phyloP scores from a whole-genome alignment of 208 protist genomes.

The Crithidia thermophila region DNA sequence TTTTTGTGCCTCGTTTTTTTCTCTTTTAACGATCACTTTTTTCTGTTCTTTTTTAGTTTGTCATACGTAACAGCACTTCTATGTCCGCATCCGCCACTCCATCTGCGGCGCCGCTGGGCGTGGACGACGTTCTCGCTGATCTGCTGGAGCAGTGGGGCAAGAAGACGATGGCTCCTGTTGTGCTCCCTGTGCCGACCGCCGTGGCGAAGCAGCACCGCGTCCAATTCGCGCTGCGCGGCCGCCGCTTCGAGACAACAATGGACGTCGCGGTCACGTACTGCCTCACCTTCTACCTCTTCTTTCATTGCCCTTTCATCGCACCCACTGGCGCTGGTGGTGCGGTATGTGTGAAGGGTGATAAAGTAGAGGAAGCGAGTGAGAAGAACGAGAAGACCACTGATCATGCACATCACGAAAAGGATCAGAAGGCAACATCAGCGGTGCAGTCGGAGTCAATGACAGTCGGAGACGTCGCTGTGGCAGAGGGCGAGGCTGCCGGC shows the following conservation, averaged over 20 bases:
- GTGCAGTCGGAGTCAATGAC: not conserved
- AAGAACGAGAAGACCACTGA: too few species aligned
- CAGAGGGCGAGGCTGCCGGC: not conserved
- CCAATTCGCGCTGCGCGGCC: constrained; percentile 64
- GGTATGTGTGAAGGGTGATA: too few species aligned
- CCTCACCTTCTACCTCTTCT: constrained; percentile 58
- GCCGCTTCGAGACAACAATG: constrained; percentile 70
- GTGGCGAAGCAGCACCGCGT: constrained; percentile 42
- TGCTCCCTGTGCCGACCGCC: constrained; percentile 12
- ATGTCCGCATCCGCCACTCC: not conserved
- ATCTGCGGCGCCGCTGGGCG: not conserved
- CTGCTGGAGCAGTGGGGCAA: not conserved
- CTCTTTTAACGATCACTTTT: too few species aligned
- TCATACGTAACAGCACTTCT: too few species aligned
- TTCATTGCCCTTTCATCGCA: constrained; percentile 30
- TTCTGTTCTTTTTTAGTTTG: too few species aligned
- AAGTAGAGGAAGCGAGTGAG: too few species aligned
- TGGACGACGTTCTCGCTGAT: constrained; percentile 1
- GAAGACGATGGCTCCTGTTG: not conserved
- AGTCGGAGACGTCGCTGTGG: constrained; percentile 21
- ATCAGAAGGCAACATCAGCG: not conserved
- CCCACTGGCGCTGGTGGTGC: not conserved
- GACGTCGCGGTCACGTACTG: constrained; percentile 51
- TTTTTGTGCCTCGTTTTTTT: too few species aligned
- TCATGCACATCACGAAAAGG: too few species aligned